Percentiles rank a stretch among this genome's conserved stretches.
These are phyloP conservation scores for Trichodelitschia bisporula DNA, from an alignment of 495 filamentous ascomycete species.

Conservation along the genomic window DNA sequence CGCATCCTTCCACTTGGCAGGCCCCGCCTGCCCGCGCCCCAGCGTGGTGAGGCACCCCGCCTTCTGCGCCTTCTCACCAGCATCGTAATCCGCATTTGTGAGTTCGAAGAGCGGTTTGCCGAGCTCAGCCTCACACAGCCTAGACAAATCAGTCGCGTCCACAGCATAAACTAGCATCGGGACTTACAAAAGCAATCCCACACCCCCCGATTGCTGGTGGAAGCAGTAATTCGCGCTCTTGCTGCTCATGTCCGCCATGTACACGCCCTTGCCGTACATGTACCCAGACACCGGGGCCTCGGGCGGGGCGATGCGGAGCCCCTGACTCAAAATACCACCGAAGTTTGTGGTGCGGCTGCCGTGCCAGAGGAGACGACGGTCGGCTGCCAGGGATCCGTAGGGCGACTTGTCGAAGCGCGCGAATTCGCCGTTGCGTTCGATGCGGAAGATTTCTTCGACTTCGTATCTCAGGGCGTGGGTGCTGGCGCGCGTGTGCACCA, in stretches of 20 bases:
- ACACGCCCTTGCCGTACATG: constrained; percentile 77
- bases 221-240: constrained; percentile 64
- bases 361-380: constrained; percentile 66
- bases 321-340: constrained; percentile 60
- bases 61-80: constrained; percentile 33
- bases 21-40: constrained; percentile 35
- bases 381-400: constrained; percentile 20
- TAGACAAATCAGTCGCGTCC: too few species aligned
- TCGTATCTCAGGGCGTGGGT: constrained; percentile 28
- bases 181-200: constrained; percentile 35
- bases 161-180: too few species aligned
- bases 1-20: constrained; percentile 54
- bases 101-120: constrained; percentile 44
- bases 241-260: constrained; percentile 60
- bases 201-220: constrained; percentile 18
- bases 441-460: constrained; percentile 60
- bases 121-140: constrained; percentile 59
- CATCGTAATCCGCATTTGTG: constrained; percentile 24
- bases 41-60: constrained; percentile 37
- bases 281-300: constrained; percentile 59
- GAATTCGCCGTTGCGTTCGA: constrained; percentile 48
- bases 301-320: constrained; percentile 65
- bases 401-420: constrained; percentile 36
- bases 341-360: constrained; percentile 60
- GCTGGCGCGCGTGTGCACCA: constrained; percentile 32